Evolutionary conservation across 2,329 filamentous ascomycete genomes (phyloP), one percentile per base, ranked within the genome.

Genomic region (Cercospora sojina): DNA sequence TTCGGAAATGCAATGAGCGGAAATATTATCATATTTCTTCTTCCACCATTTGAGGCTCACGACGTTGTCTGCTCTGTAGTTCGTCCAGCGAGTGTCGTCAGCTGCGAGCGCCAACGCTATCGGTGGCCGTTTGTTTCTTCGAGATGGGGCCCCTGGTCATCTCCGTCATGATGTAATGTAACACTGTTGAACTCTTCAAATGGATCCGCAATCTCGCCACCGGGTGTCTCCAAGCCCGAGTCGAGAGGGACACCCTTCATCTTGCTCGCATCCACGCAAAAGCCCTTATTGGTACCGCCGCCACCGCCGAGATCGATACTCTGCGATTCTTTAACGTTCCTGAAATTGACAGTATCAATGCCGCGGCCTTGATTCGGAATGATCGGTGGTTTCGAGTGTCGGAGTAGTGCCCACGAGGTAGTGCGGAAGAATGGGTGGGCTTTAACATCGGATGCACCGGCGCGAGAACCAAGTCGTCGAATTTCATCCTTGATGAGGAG

Each of bases 181-280:
- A 99, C 93, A 77, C 92, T 96, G 83, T 98, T 99, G 81, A 99
- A 99, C 79, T 98, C 95, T 79, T 97, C 92, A 77, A 99, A 99
- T 1, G 95, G 95, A 84, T 99, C 95, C 3, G 87, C 84, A 41
- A 90, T 76, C 77, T 97, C 94, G 41, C 85, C 91, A 53, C 91
- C 91, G 1, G 94, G 94, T 2, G 94, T 98, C 1, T 90, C 87
- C 62, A 96, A 83, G 1, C 91, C 92, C 51, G 90, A 94, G 76
- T 97, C 93, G 67, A 97, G 82, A 8, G 93, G 92, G 12, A 97
- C 92, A 1, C 93, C 92, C 80, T 92, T 92, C 68, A 87, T 78
- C 76, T 76, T 77, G 59, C 71, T 77, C 27, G 71, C 73, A 43
- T 70, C 70, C n/a, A 76, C 68, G 13, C 68, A 72, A 61, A 75